phyloP scores from a whole-genome alignment of 352 stramenopile species.

The Phytophthora niederhauseri region DNA sequence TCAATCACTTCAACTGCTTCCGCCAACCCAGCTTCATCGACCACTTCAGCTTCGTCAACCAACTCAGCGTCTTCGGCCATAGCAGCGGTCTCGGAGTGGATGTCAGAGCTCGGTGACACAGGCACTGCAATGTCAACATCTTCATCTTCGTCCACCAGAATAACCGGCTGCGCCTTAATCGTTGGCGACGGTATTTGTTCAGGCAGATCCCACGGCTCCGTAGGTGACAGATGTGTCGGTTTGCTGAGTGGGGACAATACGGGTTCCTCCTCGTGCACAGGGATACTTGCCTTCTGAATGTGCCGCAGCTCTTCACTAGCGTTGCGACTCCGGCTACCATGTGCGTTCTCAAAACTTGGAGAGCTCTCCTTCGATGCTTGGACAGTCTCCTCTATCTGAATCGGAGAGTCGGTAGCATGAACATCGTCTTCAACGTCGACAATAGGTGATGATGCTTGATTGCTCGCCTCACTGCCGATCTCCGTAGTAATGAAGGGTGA shows the following conservation, averaged over 20 bases:
- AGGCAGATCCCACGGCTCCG: constrained; percentile 40
- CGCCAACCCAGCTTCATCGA: neutral
- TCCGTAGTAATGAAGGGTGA: constrained; percentile 25
- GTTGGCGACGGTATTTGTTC: constrained; percentile 33
- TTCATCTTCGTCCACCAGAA: constrained; percentile 20
- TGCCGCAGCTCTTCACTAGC: constrained; percentile 32
- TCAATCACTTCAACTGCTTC: constrained; percentile 22
- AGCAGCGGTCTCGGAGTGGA: constrained; percentile 18
- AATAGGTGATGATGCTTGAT: constrained; percentile 6
- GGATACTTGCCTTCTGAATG: constrained; percentile 12
- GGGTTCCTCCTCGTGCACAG: constrained; percentile 27
- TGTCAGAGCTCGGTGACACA: constrained; percentile 16
- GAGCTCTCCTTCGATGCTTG: constrained; percentile 13
- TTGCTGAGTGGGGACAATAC: constrained; percentile 31
- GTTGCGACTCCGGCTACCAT: constrained; percentile 34
- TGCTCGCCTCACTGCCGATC: constrained; percentile 10
- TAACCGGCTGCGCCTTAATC: constrained; percentile 18
- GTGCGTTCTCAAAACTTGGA: constrained; percentile 7
- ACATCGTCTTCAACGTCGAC: constrained; percentile 14
- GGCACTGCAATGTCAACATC: constrained; percentile 23
- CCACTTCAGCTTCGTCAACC: constrained; percentile 15
- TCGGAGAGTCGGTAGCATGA: neutral
- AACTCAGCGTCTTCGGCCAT: constrained; percentile 24
- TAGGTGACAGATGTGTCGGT: constrained; percentile 35
- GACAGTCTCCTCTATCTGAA: constrained; percentile 6